Base-by-base conservation (phyloP, 495 filamentous ascomycete species). In the Pyronema domesticum region DNA sequence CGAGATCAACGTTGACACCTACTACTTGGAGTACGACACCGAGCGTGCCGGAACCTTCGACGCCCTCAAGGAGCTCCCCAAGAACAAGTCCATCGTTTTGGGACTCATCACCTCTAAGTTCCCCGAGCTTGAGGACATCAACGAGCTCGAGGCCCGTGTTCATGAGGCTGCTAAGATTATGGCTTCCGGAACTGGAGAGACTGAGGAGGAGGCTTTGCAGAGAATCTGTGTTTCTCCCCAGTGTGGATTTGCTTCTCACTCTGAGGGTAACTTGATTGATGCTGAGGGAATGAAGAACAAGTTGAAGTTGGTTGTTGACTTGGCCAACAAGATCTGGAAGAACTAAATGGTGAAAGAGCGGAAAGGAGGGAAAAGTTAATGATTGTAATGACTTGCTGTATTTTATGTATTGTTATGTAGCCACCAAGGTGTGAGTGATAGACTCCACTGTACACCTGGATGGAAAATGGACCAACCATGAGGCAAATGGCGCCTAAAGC, bases 21-120 rank as follows among this genome's bases (percentile, higher is more conserved):
- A 83, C 70, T 88, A 86, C 65, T 78, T 89, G 52, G 85, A 89
- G 67, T 89, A 87, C 67, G 85, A 88, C 70, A 87, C 81, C 11
- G 72, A 74, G 23, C 76, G 84, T 3, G 74, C 81, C 9, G 85
- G 85, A 13, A 80, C 82, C 19, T 89, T 91, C 61, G 83, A 86
- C 69, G 83, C 84, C 13, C 75, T 88, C 44, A 78, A 75, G 69
- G 71, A 77, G 59, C 70, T 91, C 4, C 85, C 85, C 47, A 75
- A 72, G 55, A 68, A 80, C 69, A 86, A 84, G 71, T 79, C 81
- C 58, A 81, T 88, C 17, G 82, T 91, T 15, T 70, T 89, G 6
- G 83, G 85, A 15, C 77, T 83, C 30, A 76, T 89, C 51, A 83
- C 80, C 37, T 79, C 76, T 62, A 88, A 89, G 68, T 75, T 85